phyloP scores from a whole-genome alignment of 805 yeast genomes.

The Zygoascus tannicola region DNA sequence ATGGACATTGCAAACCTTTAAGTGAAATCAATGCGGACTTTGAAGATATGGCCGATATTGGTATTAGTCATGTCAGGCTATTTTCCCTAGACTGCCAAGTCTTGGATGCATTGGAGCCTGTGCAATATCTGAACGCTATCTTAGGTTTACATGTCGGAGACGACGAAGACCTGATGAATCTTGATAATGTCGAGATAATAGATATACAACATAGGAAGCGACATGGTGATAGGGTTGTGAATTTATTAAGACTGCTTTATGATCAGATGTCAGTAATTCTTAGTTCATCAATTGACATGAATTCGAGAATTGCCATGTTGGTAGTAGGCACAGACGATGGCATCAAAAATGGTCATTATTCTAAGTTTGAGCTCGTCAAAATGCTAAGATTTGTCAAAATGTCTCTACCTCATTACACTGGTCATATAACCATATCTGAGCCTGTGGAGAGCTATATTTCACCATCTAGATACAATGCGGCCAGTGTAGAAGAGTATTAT shows the following conservation, averaged over 20 bases:
- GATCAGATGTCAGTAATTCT: conserved; percentile 5
- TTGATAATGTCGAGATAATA: conserved; percentile 3
- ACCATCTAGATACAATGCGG: conserved; percentile 16
- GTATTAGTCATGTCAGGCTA: conserved; percentile 13
- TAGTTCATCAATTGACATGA: conserved; percentile 12
- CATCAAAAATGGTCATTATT: conserved; percentile 13
- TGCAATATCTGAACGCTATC: conserved; percentile 11
- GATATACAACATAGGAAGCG: background rate
- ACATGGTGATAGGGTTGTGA: background rate
- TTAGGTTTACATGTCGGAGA: conserved; percentile 10
- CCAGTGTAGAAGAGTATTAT: conserved; percentile 9
- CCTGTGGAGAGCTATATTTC: conserved; percentile 59
- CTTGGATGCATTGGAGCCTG: conserved; percentile 11
- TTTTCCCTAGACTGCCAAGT: conserved; percentile 18
- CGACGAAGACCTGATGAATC: background rate
- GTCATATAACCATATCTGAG: conserved; percentile 67
- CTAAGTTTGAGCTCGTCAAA: conserved; percentile 14
- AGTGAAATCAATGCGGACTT: conserved; percentile 11
- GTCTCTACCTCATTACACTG: conserved; percentile 24
- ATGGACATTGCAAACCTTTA: conserved; percentile 15
- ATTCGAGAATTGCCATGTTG: conserved; percentile 14
- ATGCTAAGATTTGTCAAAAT: conserved; percentile 15
- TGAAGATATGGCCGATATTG: conserved; percentile 5
- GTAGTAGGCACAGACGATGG: conserved; percentile 19
- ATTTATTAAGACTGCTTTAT: background rate